Conservation (phyloP, 768 basidiomycete species). For the Trametes elegans region DNA sequence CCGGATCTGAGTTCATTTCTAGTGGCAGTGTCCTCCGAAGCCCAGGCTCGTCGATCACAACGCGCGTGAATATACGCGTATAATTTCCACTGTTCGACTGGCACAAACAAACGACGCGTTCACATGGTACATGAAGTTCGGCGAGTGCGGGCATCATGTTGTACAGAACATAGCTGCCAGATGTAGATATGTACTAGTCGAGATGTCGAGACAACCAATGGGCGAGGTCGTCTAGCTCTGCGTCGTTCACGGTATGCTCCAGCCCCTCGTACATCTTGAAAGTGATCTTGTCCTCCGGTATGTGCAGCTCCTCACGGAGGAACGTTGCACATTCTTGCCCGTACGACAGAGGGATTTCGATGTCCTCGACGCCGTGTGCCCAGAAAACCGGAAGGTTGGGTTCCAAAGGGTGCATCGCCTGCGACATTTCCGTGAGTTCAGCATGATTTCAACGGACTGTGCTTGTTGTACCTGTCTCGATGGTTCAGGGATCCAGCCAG, state of each 20-base stretch:
- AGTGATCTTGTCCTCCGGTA: conserved; percentile 18
- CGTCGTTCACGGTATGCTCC: conserved; percentile 14
- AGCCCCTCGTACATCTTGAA: conserved; percentile 17
- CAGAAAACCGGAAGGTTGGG: conserved; percentile 41
- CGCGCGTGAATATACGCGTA: too few species aligned
- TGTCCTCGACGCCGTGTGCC: conserved; percentile 40
- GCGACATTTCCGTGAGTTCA: not conserved
- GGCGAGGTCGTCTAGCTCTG: conserved; percentile 13
- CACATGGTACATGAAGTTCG: too few species aligned
- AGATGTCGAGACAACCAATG: conserved; percentile 3
- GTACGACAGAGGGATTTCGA: conserved; percentile 36
- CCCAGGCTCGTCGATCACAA: not conserved
- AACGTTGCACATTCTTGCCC: conserved; percentile 35
- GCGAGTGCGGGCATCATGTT: too few species aligned
- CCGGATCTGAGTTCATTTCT: not conserved
- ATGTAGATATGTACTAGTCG: not conserved
- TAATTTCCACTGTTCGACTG: too few species aligned
- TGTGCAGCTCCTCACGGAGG: conserved; percentile 29
- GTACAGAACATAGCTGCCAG: not conserved
- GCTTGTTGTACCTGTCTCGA: conserved; percentile 39
- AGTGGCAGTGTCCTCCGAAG: not conserved
- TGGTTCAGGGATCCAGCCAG: conserved; percentile 44
- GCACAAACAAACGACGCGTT: too few species aligned
- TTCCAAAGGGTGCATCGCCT: conserved; percentile 35
- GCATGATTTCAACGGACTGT: not conserved